A percentile compares a stretch with the other conserved stretches of the same genome.
These are phyloP conservation scores for Aspergillus intermedius DNA, from an alignment of 2,329 filamentous ascomycete genomes.

Conservation along the genomic window DNA sequence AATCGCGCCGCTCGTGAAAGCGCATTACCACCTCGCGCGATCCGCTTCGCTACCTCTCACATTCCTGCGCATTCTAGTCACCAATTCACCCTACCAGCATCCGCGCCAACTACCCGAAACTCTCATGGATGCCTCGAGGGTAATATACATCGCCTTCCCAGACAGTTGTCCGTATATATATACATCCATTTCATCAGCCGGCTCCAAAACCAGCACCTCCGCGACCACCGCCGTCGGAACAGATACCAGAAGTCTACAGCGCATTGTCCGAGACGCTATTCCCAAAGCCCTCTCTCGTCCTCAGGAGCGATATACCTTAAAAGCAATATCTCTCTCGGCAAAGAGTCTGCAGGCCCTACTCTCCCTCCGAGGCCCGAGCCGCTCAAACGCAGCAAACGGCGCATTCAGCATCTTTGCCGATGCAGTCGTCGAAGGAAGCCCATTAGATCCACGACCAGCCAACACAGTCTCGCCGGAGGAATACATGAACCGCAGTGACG, in stretches of 20 bases:
- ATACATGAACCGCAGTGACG: slow-evolving; percentile 17
- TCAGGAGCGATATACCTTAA: slow-evolving; percentile 63
- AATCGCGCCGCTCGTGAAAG: slow-evolving; percentile 71
- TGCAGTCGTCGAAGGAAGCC: slow-evolving; percentile 47
- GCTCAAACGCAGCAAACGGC: slow-evolving; percentile 65
- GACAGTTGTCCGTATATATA: slow-evolving; percentile 73
- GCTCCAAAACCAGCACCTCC: slow-evolving; percentile 33
- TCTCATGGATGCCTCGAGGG: slow-evolving; percentile 57
- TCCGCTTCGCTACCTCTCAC: slow-evolving; percentile 59
- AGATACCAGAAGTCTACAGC: slow-evolving; percentile 60
- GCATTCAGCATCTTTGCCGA: slow-evolving; percentile 76
- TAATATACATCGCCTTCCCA: slow-evolving; percentile 75
- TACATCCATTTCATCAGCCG: slow-evolving; percentile 45
- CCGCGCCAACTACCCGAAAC: slow-evolving; percentile 35
- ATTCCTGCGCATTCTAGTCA: slow-evolving; percentile 69
- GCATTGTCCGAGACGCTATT: slow-evolving; percentile 68
- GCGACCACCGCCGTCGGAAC: slow-evolving; percentile 20
- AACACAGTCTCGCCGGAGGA: slow-evolving; percentile 27
- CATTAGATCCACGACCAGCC: slow-evolving; percentile 42
- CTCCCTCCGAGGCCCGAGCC: slow-evolving; percentile 60
- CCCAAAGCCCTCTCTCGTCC: slow-evolving; percentile 75
- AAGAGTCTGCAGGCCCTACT: slow-evolving; percentile 66
- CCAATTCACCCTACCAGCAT: slow-evolving; percentile 71
- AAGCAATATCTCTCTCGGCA: slow-evolving; percentile 61
- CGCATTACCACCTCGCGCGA: slow-evolving; percentile 74